These are phyloP conservation scores for Sarcodon aspratus DNA, from an alignment of 768 basidiomycete genomes.

Conservation along the genomic window DNA sequence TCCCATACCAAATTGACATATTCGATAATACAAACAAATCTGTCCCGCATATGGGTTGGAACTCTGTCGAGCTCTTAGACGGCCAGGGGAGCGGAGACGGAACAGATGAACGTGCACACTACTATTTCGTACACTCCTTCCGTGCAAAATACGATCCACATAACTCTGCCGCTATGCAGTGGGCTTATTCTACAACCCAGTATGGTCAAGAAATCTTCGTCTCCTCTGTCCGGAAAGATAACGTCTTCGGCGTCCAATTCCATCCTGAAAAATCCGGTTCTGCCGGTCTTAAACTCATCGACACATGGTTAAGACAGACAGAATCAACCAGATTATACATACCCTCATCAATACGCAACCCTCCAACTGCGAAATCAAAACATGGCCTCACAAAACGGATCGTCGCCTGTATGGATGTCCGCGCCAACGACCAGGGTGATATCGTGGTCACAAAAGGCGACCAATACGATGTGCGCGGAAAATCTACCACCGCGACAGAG, in stretches of 20 bases:
- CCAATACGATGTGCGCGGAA: slow-evolving; percentile 97
- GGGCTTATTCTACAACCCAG: slow-evolving; percentile 80
- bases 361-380: slow-evolving; percentile 27
- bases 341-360: slow-evolving; percentile 22
- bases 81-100: slow-evolving; percentile 11
- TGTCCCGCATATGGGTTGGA: slow-evolving; percentile 99
- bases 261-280: slow-evolving; percentile 96
- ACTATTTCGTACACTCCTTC: slow-evolving; percentile 98
- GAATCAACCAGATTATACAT: slow-evolving; percentile 25
- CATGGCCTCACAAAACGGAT: slow-evolving; percentile 87
- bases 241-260: slow-evolving; percentile 90
- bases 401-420: slow-evolving; percentile 95
- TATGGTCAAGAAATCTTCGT: slow-evolving; percentile 93
- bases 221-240: slow-evolving; percentile 70
- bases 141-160: slow-evolving; percentile 63
- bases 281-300: slow-evolving; percentile 74
- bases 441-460: slow-evolving; percentile 99
- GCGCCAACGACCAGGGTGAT: slow-evolving; percentile 91
- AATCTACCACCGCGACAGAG: slow-evolving; percentile 19
- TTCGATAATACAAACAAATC: slow-evolving; percentile 69
- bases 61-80: slow-evolving; percentile 53
- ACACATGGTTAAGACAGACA: slow-evolving; percentile 65
- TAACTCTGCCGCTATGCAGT: slow-evolving; percentile 49
- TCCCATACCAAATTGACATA: slow-evolving; percentile 68
- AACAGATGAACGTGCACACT: slow-evolving; percentile 46